These are phyloP conservation scores for Daedaleopsis sinensis DNA, from an alignment of 768 basidiomycete genomes.

Conservation along the genomic window DNA sequence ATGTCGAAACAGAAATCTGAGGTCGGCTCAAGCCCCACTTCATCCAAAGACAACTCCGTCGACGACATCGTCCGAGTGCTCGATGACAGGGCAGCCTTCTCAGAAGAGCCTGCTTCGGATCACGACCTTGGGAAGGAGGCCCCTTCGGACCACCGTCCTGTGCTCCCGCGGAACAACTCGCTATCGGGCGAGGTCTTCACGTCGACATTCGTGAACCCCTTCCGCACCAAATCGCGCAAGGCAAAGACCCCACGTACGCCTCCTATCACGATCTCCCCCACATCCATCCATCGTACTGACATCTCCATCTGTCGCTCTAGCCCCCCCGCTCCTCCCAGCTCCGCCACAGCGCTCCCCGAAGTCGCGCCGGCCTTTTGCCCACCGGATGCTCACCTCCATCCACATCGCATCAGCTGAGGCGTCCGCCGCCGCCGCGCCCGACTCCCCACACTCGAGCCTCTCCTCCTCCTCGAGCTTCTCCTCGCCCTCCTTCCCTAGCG, in stretches of 20 bases:
- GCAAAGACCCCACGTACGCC: slow-evolving; percentile 6
- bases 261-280: background rate
- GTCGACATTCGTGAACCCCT: slow-evolving; percentile 22
- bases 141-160: slow-evolving; percentile 1
- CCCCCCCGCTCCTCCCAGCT: slow-evolving; percentile 1
- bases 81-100: too few species aligned
- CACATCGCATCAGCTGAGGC: slow-evolving; percentile 3
- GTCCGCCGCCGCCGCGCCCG: background rate
- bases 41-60: background rate
- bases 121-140: background rate
- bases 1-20: slow-evolving; percentile 7
- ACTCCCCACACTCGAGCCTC: slow-evolving; percentile 16
- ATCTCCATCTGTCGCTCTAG: background rate
- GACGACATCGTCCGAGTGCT: background rate
- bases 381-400: slow-evolving; percentile 12
- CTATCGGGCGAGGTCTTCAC: slow-evolving; percentile 12
- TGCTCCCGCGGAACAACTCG: background rate
- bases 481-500: slow-evolving; percentile 1
- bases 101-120: background rate
- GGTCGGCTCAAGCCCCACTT: background rate
- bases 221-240: slow-evolving; percentile 7
- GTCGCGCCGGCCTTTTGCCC: slow-evolving; percentile 2
- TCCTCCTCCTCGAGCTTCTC: slow-evolving; percentile 14
- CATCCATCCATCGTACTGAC: background rate
- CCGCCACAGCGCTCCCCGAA: background rate